These are phyloP conservation scores for Trametes versicolor DNA, from an alignment of 1,284 basidiomycete genomes.

Conservation along the genomic window DNA sequence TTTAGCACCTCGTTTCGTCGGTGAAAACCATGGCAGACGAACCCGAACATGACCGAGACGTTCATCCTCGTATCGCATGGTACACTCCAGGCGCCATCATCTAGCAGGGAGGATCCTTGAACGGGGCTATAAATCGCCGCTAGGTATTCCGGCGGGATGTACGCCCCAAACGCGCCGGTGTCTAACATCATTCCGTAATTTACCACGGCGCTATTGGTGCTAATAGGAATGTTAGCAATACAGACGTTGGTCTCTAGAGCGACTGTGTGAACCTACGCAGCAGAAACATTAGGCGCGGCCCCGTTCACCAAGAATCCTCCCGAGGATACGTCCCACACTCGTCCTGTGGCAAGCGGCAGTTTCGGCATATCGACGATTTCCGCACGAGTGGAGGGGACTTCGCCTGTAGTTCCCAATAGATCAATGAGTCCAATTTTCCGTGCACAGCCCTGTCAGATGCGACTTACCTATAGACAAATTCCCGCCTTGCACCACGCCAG, in stretches of 20 bases:
- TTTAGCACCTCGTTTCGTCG: background rate
- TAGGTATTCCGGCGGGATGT: conserved; percentile 16
- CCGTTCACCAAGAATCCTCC: conserved; percentile 19
- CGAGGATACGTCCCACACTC: conserved; percentile 18
- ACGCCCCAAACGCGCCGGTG: conserved; percentile 2
- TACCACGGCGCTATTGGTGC: background rate
- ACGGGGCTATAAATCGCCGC: conserved; percentile 13
- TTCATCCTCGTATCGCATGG: conserved; percentile 21
- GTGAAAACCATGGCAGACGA: background rate
- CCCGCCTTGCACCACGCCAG: conserved; percentile 7
- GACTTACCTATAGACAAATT: conserved; percentile 12
- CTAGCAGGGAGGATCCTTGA: conserved; percentile 8
- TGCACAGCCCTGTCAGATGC: too few relatives aligned
- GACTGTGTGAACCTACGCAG: conserved; percentile 1
- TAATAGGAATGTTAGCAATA: background rate
- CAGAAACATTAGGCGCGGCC: background rate
- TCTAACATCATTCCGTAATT: background rate
- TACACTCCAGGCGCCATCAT: conserved; percentile 17
- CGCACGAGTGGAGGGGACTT: background rate
- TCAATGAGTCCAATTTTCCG: background rate
- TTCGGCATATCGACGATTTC: conserved; percentile 5
- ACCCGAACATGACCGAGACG: conserved; percentile 19
- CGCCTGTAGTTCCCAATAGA: background rate
- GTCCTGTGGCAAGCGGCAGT: conserved; percentile 14
- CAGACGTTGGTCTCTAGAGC: background rate